These are phyloP conservation scores for apple (Malus domestica) DNA, from an alignment of 306 rosid genomes.

Conservation along the genomic window ASM211411v1 NC_041798.1:2151501-2152000, in stretches of 20 bases:
- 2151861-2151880: not conserved
- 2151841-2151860: not conserved
- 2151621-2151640: conserved; percentile 72
- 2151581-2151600: not conserved
- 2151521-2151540: not conserved
- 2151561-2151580: not conserved
- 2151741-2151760: conserved; percentile 44
- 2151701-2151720: conserved; percentile 95
- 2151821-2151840: not conserved
- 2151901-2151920: not conserved
- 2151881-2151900: not conserved
- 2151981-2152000: conserved; percentile 79
- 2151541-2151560: not conserved
- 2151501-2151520: not conserved
- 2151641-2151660: conserved; percentile 76
- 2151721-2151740: conserved; percentile 95
- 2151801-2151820: not conserved
- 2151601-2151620: not conserved
- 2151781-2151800: not conserved
- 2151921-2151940: conserved; percentile 1
- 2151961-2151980: conserved; percentile 57
- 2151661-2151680: conserved; percentile 87
- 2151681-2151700: conserved; percentile 98
- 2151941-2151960: conserved; percentile 1
- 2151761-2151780: not conserved